Percentiles rank a stretch among this genome's conserved stretches.
phyloP scores from a whole-genome alignment of 2,329 filamentous ascomycete species.

The Colletotrichum somersetense region DNA sequence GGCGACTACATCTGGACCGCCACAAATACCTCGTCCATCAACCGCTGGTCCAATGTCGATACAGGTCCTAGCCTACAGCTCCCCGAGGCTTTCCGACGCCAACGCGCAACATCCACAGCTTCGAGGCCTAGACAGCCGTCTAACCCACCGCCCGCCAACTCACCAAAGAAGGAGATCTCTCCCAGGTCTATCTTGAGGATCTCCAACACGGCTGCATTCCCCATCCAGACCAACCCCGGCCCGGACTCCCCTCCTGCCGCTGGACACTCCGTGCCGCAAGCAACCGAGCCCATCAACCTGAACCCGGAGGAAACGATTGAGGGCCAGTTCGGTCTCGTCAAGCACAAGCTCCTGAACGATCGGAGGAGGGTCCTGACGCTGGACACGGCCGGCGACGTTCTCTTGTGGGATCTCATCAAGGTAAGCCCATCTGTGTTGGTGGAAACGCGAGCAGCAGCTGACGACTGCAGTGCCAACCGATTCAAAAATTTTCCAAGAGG shows the following conservation, averaged over 20 bases:
- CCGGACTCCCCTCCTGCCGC: constrained; percentile 62
- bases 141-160: constrained; percentile 51
- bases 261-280: constrained; percentile 31
- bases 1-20: constrained; percentile 90
- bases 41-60: constrained; percentile 90
- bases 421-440: constrained; percentile 58
- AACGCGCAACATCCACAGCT: constrained; percentile 59
- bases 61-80: constrained; percentile 79
- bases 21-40: constrained; percentile 90
- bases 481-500: constrained; percentile 93
- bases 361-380: constrained; percentile 88
- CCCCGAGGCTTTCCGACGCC: constrained; percentile 65
- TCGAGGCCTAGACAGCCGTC: constrained; percentile 45
- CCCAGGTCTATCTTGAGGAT: constrained; percentile 83
- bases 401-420: constrained; percentile 93
- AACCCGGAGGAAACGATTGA: constrained; percentile 86
- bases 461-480: constrained; percentile 77
- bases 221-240: constrained; percentile 66
- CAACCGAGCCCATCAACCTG: constrained; percentile 71
- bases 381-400: constrained; percentile 93
- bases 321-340: constrained; percentile 94
- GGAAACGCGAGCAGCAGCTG: constrained; percentile 31
- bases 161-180: constrained; percentile 75
- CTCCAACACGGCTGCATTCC: constrained; percentile 86
- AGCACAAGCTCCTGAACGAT: constrained; percentile 92